A percentile compares a stretch with the other conserved stretches of the same genome.
phyloP scores from a whole-genome alignment of 2,329 filamentous ascomycete genomes.

The Aspergillus sp. region DNA sequence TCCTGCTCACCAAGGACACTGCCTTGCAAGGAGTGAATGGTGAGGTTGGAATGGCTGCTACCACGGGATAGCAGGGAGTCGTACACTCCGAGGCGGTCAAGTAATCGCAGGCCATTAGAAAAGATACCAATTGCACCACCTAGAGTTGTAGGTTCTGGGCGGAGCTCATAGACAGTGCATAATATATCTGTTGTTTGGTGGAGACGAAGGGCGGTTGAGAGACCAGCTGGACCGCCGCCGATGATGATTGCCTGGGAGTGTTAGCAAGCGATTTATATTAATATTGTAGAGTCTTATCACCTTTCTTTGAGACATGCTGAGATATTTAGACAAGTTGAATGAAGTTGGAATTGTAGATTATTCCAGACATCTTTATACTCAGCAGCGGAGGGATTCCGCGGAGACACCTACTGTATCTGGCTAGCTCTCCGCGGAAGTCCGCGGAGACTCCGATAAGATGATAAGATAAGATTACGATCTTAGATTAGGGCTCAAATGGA shows the following conservation, averaged over 20 bases:
- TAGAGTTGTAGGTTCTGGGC: conserved; percentile 23
- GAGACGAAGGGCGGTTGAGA: conserved; percentile 14
- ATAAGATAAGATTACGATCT: too few relatives aligned
- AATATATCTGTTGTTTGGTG: conserved; percentile 9
- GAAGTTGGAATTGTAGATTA: too few relatives aligned
- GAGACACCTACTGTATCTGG: too few relatives aligned
- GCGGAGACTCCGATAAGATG: too few relatives aligned
- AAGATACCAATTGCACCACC: conserved; percentile 25
- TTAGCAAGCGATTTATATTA: too few relatives aligned
- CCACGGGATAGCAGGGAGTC: conserved; percentile 15
- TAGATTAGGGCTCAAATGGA: too few relatives aligned
- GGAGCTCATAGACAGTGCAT: conserved; percentile 24
- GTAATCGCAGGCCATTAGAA: conserved; percentile 25
- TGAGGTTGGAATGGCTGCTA: conserved; percentile 10
- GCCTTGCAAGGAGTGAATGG: conserved; percentile 19
- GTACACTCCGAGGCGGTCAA: conserved; percentile 20
- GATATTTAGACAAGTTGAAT: too few relatives aligned
- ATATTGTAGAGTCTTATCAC: too few relatives aligned
- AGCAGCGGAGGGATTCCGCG: too few relatives aligned
- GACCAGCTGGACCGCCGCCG: conserved; percentile 16
- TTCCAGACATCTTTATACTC: too few relatives aligned
- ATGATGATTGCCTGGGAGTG: conserved; percentile 12
- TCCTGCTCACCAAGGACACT: conserved; percentile 13
- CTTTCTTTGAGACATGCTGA: too few relatives aligned
- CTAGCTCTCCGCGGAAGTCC: too few relatives aligned